Evolutionary conservation across 2,329 filamentous ascomycete genomes (phyloP).

Genomic region (Colletotrichum gigasporum): DNA sequence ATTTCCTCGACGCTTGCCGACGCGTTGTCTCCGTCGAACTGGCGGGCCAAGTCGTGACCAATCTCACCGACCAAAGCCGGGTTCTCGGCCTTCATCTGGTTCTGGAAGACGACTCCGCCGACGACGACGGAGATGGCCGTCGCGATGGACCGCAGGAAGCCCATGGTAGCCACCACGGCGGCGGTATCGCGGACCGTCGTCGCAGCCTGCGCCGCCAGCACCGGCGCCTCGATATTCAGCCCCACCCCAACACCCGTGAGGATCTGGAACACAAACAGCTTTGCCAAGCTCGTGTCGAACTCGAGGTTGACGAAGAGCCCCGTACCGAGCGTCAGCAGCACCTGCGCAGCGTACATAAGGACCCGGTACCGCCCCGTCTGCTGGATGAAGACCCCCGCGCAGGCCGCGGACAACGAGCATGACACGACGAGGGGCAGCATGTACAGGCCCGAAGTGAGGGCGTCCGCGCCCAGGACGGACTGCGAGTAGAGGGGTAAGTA

Average conservation of each 20-base stretch:
- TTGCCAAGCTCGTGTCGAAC: conserved; percentile 61
- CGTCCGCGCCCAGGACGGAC: conserved; percentile 43
- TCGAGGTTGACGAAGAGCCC: conserved; percentile 72
- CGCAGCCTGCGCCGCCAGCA: conserved; percentile 73
- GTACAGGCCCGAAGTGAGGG: conserved; percentile 44
- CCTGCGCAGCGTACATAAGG: conserved; percentile 66
- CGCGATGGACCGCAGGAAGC: conserved; percentile 74
- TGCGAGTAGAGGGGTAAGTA: conserved; percentile 60
- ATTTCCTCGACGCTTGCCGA: background rate
- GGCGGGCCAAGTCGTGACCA: conserved; percentile 55
- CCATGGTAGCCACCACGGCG: conserved; percentile 73
- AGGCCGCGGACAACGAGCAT: conserved; percentile 34
- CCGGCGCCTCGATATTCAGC: conserved; percentile 74
- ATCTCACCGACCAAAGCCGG: conserved; percentile 57
- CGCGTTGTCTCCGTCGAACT: conserved; percentile 66
- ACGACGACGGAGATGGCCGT: conserved; percentile 75
- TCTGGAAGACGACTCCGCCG: conserved; percentile 81
- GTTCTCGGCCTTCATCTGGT: conserved; percentile 70
- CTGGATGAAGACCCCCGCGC: conserved; percentile 52
- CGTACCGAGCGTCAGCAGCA: conserved; percentile 70
- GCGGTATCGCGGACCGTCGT: conserved; percentile 71
- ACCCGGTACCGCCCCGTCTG: conserved; percentile 73
- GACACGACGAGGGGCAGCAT: conserved; percentile 42
- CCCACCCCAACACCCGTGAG: conserved; percentile 72
- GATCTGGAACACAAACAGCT: conserved; percentile 69